These are phyloP conservation scores for Casuarina glauca DNA, from an alignment of 306 rosid species.

Conservation along the genomic window DNA sequence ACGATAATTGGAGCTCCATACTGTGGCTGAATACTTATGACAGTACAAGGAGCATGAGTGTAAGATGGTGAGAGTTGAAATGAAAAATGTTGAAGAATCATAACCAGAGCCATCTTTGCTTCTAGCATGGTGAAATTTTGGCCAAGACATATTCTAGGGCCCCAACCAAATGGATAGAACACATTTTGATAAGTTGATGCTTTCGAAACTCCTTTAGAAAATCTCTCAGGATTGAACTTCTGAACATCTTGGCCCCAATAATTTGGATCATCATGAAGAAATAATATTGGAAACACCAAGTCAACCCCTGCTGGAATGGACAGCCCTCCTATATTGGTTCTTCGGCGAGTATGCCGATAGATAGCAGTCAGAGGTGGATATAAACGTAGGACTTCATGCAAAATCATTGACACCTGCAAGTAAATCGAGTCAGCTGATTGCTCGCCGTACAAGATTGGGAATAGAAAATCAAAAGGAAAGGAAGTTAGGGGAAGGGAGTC, in stretches of 20 bases:
- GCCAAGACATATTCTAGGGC: conserved; percentile 49
- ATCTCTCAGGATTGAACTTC: conserved; percentile 50
- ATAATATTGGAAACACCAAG: conserved; percentile 11
- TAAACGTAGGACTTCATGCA: conserved; percentile 31
- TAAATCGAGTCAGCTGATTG: not conserved
- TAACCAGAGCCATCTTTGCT: conserved; percentile 46
- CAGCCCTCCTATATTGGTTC: conserved; percentile 33
- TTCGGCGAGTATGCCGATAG: conserved; percentile 11
- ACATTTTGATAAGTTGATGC: conserved; percentile 37
- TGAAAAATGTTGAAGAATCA: conserved; percentile 47
- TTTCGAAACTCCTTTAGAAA: conserved; percentile 38
- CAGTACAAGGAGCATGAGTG: conserved; percentile 38
- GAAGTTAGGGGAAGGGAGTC: too few species aligned
- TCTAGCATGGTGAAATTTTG: conserved; percentile 48
- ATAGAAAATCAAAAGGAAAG: too few species aligned
- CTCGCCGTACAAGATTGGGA: too few species aligned
- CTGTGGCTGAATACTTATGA: conserved; percentile 36
- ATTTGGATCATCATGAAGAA: conserved; percentile 35
- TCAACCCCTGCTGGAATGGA: conserved; percentile 43
- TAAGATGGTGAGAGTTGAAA: conserved; percentile 54
- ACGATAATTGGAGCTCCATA: conserved; percentile 49
- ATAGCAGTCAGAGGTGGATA: conserved; percentile 22
- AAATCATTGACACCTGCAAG: conserved; percentile 24
- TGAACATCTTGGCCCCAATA: conserved; percentile 41
- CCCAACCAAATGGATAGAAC: conserved; percentile 53